A percentile compares a stretch with the other conserved stretches of the same genome.
phyloP scores from a whole-genome alignment of 345 rosid genomes.

The Toxicodendron radicans region DNA sequence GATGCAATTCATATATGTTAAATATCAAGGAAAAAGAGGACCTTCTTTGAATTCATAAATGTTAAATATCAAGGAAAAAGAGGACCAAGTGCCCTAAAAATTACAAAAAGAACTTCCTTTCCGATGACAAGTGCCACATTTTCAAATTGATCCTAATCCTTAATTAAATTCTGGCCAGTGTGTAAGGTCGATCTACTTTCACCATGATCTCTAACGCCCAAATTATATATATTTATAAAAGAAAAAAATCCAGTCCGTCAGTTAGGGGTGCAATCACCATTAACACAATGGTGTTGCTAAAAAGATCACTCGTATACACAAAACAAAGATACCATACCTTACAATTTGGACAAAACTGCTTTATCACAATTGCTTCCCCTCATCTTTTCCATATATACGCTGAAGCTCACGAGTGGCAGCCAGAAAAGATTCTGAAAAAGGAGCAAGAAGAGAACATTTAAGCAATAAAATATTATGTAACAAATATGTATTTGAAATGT shows the following conservation, averaged over 20 bases:
- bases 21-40: no score
- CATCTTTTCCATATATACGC: conserved; percentile 58
- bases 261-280: conserved; percentile 22
- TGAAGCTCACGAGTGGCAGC: conserved; percentile 66
- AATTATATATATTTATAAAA: conserved; percentile 3
- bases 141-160: conserved; percentile 25
- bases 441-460: conserved; percentile 2
- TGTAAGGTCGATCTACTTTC: conserved; percentile 16
- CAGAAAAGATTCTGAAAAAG: conserved; percentile 42
- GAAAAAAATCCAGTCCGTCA: conserved; percentile 14
- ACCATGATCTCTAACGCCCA: conserved; percentile 18
- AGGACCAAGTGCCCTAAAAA: not conserved
- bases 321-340: conserved; percentile 37
- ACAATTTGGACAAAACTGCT: conserved; percentile 27
- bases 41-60: no score
- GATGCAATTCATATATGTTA: not conserved
- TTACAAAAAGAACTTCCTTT: conserved; percentile 13
- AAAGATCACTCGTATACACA: conserved; percentile 34
- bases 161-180: conserved; percentile 7
- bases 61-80: no score
- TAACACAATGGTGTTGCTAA: conserved; percentile 24
- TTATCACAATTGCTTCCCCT: conserved; percentile 33
- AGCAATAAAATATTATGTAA: not conserved
- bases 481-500: not conserved
- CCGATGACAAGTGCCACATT: conserved; percentile 4